Evolutionary conservation across 306 rosid species (phyloP).

Genomic region (Purshia tridentata): DNA sequence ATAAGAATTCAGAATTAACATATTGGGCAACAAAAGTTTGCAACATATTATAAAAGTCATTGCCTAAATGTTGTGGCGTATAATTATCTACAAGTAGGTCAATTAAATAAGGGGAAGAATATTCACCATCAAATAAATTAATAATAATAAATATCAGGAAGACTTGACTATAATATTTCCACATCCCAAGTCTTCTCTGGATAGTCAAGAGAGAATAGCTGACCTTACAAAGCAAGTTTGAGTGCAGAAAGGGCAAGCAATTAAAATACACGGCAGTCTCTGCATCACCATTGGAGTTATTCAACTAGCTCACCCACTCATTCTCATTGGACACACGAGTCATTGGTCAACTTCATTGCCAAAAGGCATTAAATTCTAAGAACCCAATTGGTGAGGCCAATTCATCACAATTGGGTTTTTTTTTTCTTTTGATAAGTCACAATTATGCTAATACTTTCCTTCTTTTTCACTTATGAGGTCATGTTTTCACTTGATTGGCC

Average conservation of each 20-base stretch:
- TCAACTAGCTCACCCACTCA: not conserved
- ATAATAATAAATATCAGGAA: not conserved
- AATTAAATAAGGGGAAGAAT: not conserved
- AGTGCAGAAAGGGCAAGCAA: not conserved
- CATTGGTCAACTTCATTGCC: not conserved
- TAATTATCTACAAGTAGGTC: not conserved
- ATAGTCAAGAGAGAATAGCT: not conserved
- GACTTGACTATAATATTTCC: constrained; percentile 10
- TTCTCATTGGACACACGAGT: not conserved
- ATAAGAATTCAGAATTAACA: no score
- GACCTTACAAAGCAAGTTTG: not conserved
- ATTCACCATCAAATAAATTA: not conserved
- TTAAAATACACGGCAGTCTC: not conserved
- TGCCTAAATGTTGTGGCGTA: no score
- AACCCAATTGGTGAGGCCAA: not conserved
- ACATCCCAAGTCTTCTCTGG: constrained; percentile 16
- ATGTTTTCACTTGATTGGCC: no score
- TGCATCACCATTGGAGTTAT: not conserved
- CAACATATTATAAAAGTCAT: no score
- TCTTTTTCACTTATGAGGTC: no score
- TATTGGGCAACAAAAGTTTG: no score
- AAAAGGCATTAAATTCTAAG: not conserved
- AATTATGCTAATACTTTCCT: no score
- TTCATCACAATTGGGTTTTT: not conserved
- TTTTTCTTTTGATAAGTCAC: no score